Conservation (phyloP, 805 yeast genomes). For the Yamadazyma sp. region DNA sequence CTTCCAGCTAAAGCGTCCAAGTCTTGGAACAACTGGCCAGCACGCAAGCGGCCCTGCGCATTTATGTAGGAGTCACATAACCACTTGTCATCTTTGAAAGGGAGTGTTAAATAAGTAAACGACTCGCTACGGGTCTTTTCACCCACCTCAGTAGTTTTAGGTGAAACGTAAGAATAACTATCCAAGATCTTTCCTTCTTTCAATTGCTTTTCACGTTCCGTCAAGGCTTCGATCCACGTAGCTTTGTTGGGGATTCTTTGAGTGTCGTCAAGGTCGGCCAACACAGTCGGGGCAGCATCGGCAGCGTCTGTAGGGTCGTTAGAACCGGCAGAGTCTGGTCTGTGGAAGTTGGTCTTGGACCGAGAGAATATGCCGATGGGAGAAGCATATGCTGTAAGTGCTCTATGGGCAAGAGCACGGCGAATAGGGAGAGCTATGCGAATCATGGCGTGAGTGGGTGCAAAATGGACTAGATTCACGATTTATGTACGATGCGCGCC, state of each 20-base stretch:
- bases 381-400: no score
- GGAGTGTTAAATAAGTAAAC: constrained; percentile 65
- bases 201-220: constrained; percentile 66
- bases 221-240: constrained; percentile 86
- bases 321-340: constrained; percentile 42
- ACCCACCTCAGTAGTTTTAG: constrained; percentile 65
- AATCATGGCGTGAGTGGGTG: not conserved
- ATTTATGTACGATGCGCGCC: constrained; percentile 5
- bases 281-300: constrained; percentile 70
- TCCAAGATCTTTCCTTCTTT: constrained; percentile 74
- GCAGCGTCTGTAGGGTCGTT: constrained; percentile 60
- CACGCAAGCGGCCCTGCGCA: constrained; percentile 87
- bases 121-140: constrained; percentile 81
- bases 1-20: constrained; percentile 92
- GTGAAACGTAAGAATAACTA: constrained; percentile 68
- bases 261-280: constrained; percentile 59
- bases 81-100: constrained; percentile 81
- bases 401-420: no score
- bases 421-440: not conserved
- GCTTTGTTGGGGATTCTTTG: constrained; percentile 47
- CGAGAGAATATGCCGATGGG: not conserved
- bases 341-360: constrained; percentile 24
- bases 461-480: constrained; percentile 1
- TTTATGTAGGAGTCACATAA: constrained; percentile 84
- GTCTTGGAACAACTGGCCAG: constrained; percentile 93